Conservation (phyloP, 1,284 basidiomycete species). For the Boletus semigastroideus region DNA sequence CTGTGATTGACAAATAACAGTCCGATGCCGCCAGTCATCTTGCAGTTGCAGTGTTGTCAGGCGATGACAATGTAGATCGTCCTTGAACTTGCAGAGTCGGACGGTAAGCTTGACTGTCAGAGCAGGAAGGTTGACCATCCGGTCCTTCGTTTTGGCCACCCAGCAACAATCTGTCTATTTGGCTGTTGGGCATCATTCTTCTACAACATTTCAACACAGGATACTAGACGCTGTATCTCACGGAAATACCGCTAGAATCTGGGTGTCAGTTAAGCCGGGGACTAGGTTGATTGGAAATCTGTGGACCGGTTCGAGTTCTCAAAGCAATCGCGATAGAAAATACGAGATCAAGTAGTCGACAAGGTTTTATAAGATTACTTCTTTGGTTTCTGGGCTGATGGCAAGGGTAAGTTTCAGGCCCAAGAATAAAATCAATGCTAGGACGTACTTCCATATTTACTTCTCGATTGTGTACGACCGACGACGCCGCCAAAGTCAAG, state of each 20-base stretch:
- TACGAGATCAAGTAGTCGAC: neutral
- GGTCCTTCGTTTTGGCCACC: too few relatives aligned
- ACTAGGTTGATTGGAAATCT: neutral
- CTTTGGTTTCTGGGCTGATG: constrained; percentile 85
- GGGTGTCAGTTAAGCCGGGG: neutral
- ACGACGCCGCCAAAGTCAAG: constrained; percentile 92
- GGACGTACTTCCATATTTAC: constrained; percentile 85
- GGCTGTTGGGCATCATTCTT: too few relatives aligned
- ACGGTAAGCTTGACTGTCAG: too few relatives aligned
- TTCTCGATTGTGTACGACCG: constrained; percentile 78
- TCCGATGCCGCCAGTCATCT: too few relatives aligned
- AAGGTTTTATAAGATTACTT: constrained; percentile 39
- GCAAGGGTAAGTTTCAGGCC: constrained; percentile 9
- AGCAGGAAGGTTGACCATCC: too few relatives aligned
- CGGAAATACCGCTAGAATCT: neutral
- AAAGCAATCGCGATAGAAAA: constrained; percentile 1
- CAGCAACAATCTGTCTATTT: too few relatives aligned
- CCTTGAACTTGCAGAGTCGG: too few relatives aligned
- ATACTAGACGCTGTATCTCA: too few relatives aligned
- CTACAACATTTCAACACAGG: too few relatives aligned
- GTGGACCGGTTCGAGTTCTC: neutral
- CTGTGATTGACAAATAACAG: too few relatives aligned
- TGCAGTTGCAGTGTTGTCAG: too few relatives aligned
- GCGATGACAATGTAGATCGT: too few relatives aligned
- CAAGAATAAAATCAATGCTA: constrained; percentile 30